These are phyloP conservation scores for Lactarius akahatsu DNA, from an alignment of 768 basidiomycete species.

Conservation along the genomic window DNA sequence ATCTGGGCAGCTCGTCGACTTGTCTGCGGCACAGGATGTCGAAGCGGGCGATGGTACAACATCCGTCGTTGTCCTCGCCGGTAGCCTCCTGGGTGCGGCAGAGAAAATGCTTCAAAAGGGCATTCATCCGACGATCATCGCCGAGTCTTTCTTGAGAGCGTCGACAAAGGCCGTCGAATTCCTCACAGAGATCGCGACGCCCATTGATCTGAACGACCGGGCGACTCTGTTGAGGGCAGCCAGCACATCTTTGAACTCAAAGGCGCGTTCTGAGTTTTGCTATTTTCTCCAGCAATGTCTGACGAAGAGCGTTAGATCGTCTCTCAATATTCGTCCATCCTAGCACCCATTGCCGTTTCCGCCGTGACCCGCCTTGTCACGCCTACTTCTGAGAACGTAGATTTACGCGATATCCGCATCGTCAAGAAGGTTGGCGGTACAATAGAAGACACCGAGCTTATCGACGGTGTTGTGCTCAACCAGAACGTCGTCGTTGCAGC, in stretches of 20 bases:
- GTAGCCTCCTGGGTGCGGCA: conserved; percentile 87
- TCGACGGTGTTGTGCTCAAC: conserved; percentile 96
- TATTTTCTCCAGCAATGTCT: conserved; percentile 5
- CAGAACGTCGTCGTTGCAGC: conserved; percentile 90
- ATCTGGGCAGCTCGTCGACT: conserved; percentile 78
- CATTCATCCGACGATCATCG: conserved; percentile 96
- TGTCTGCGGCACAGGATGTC: conserved; percentile 96
- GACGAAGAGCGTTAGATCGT: conserved; percentile 66
- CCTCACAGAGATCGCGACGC: conserved; percentile 87
- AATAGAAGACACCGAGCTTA: conserved; percentile 96
- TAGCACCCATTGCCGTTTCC: conserved; percentile 98
- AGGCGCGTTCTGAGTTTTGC: conserved; percentile 49
- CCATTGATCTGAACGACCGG: conserved; percentile 87
- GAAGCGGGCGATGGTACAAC: conserved; percentile 99
- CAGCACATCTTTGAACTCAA: conserved; percentile 94
- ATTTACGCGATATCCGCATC: conserved; percentile 92
- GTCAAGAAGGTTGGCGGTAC: conserved; percentile 99
- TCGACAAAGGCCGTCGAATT: conserved; percentile 93
- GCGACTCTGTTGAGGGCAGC: conserved; percentile 86
- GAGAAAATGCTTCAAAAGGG: conserved; percentile 97
- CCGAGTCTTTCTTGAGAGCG: conserved; percentile 92
- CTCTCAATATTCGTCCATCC: conserved; percentile 96
- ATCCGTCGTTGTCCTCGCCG: conserved; percentile 94
- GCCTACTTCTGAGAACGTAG: conserved; percentile 88
- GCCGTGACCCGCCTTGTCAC: conserved; percentile 92